Base-by-base conservation (phyloP, 73 alveolate species). In the Halteria grandinella region DNA sequence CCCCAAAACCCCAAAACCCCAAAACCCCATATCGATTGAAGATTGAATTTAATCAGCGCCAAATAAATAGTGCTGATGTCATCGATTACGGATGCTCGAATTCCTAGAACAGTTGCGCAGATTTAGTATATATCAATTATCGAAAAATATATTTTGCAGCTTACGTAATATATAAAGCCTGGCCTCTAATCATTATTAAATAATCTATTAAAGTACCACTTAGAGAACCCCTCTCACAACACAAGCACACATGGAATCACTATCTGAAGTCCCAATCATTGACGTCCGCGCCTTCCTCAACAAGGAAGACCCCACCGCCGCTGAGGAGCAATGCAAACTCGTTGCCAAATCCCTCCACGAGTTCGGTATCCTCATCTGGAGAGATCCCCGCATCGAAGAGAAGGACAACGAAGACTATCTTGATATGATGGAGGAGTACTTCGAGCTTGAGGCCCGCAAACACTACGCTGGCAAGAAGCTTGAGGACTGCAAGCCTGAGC, bases 371-470 rank as follows among this genome's bases (percentile, higher is more conserved):
- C 73, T 93, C 24, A 69, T 88, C 53, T 60, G 86, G 69, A 83
- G 78, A 71, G 98, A 93, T 58, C 98, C 98, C 15, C 50, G 98
- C 55, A 95, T 93, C 33, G 57, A 86, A 32, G 89, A 82, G 24
- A 55, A 83, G 31, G 91, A 90, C 57, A 93, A 93, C 62, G 90
- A 77, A 44, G 94, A 90, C 41, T 93, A 90, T 69, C 36, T 93
- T n/a, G 93, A 86, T 54, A 29, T 93, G 82, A 72, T 93, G 87
- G 98, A 93, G 76, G 55, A 57, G 58, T 93, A 93, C 71, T 93
- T 87, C 37, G 86, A 70, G 40, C 29, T 40, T 39, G 83, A 91
- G 62, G 84, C 94, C 1, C 76, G 81, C 39, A 79, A 76, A 77
- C 63, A 50, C 69, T 93, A 93, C 76, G 52, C 59, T 10, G 92